Percentiles rank a stretch among this genome's conserved stretches.
Evolutionary conservation across 1,284 basidiomycete genomes (phyloP).

Genomic region (Leccinum fallax): DNA sequence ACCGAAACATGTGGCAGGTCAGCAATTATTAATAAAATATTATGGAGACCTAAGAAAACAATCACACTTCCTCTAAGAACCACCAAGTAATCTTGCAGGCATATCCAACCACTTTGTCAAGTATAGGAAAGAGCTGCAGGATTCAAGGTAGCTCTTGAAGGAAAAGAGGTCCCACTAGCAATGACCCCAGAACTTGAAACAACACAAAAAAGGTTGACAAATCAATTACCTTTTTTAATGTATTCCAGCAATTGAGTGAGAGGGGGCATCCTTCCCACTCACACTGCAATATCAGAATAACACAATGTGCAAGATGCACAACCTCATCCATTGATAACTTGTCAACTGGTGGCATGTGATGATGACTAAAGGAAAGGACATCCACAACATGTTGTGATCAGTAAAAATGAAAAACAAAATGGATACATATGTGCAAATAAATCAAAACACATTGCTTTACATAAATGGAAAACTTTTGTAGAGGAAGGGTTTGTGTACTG

Average conservation of each 20-base stretch:
- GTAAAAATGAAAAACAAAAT: background rate
- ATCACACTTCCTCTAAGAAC: conserved; percentile 10
- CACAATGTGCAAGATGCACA: conserved; percentile 23
- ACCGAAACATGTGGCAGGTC: conserved; percentile 1
- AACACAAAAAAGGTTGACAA: conserved; percentile 3
- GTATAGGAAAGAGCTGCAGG: conserved; percentile 15
- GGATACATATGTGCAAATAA: conserved; percentile 19
- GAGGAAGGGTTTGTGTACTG: no score
- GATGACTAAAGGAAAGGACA: conserved; percentile 7
- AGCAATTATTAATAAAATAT: conserved; percentile 8
- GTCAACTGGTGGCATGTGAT: conserved; percentile 18
- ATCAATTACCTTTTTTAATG: conserved; percentile 31
- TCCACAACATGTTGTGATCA: background rate
- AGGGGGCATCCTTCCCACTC: conserved; percentile 30
- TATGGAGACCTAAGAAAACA: background rate
- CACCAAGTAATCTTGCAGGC: conserved; percentile 23
- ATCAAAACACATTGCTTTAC: background rate
- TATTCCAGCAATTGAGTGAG: conserved; percentile 32
- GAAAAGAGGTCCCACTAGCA: conserved; percentile 5
- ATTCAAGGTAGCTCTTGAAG: conserved; percentile 2
- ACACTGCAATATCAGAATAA: conserved; percentile 30
- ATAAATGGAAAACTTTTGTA: background rate
- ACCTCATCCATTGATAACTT: conserved; percentile 25
- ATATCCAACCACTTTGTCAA: conserved; percentile 7
- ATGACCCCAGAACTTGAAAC: conserved; percentile 1